A percentile compares a stretch with the other conserved stretches of the same genome.
phyloP scores from a whole-genome alignment of 768 basidiomycete genomes.

The Xerocomellus dryophilus region DNA sequence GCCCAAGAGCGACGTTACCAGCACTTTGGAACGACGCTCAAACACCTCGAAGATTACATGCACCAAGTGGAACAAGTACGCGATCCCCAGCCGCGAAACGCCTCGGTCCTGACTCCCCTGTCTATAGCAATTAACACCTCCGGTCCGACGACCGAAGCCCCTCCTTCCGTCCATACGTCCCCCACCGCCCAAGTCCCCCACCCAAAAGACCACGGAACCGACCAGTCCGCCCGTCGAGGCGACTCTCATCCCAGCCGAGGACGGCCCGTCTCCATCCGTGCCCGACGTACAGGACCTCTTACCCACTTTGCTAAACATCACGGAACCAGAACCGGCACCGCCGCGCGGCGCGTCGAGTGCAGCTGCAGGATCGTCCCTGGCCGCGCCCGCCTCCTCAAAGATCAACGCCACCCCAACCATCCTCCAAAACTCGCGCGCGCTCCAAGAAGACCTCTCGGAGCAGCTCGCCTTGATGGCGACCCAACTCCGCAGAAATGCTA shows the following conservation, averaged over 20 bases:
- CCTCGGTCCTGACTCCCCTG: neutral
- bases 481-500: slow-evolving; percentile 80
- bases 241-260: slow-evolving; percentile 25
- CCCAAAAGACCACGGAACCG: neutral
- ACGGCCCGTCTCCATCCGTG: slow-evolving; percentile 6
- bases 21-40: slow-evolving; percentile 49
- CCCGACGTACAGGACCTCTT: slow-evolving; percentile 35
- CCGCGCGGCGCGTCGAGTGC: slow-evolving; percentile 7
- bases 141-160: slow-evolving; percentile 40
- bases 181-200: slow-evolving; percentile 30
- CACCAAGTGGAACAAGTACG: slow-evolving; percentile 52
- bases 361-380: slow-evolving; percentile 26
- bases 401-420: slow-evolving; percentile 37
- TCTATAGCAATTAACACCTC: slow-evolving; percentile 42
- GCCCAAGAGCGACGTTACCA: slow-evolving; percentile 42
- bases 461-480: slow-evolving; percentile 84
- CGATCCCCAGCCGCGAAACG: neutral
- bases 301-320: slow-evolving; percentile 32
- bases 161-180: slow-evolving; percentile 55
- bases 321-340: slow-evolving; percentile 17
- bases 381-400: slow-evolving; percentile 33
- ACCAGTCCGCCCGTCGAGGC: slow-evolving; percentile 17
- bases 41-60: slow-evolving; percentile 52
- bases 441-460: slow-evolving; percentile 71
- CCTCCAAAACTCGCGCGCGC: slow-evolving; percentile 53